These are phyloP conservation scores for Bathelium albidoporum DNA, from an alignment of 495 filamentous ascomycete species.

Conservation along the genomic window DNA sequence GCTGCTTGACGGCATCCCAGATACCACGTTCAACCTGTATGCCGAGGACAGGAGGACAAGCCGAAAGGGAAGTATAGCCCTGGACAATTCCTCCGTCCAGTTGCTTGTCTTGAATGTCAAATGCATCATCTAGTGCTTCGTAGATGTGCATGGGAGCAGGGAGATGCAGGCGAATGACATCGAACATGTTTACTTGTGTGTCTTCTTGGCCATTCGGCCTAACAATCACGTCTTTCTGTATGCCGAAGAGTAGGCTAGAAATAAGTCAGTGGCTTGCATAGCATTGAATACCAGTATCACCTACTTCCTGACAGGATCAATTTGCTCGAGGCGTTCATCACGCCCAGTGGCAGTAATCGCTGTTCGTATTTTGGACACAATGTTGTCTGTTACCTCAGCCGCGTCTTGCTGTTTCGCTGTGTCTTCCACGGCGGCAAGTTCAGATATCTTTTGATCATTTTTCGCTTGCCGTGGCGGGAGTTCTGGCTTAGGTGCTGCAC, in stretches of 20 bases:
- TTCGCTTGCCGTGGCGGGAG: background rate
- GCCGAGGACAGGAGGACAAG: constrained; percentile 74
- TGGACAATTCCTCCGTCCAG: background rate
- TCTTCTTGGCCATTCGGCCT: background rate
- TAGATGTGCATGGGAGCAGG: constrained; percentile 52
- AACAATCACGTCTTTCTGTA: background rate
- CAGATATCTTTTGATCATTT: background rate
- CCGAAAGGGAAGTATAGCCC: constrained; percentile 46
- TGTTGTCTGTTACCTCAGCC: constrained; percentile 86
- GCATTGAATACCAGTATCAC: background rate
- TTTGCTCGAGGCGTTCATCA: constrained; percentile 58
- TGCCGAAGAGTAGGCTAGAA: background rate
- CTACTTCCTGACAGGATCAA: constrained; percentile 44
- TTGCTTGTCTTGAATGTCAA: constrained; percentile 39
- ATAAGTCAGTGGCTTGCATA: background rate
- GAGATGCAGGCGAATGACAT: background rate
- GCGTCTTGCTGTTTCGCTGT: constrained; percentile 75
- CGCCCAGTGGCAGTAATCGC: constrained; percentile 60
- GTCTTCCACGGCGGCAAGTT: constrained; percentile 16
- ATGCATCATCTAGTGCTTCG: constrained; percentile 55
- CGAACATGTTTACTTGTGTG: background rate
- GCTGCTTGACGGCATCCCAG: constrained; percentile 49
- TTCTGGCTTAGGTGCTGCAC: background rate
- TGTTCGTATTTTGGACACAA: constrained; percentile 78
- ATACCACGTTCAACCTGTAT: constrained; percentile 76